Conservation (phyloP, 306 rosid species). For the Citrullus mucosospermus region DNA sequence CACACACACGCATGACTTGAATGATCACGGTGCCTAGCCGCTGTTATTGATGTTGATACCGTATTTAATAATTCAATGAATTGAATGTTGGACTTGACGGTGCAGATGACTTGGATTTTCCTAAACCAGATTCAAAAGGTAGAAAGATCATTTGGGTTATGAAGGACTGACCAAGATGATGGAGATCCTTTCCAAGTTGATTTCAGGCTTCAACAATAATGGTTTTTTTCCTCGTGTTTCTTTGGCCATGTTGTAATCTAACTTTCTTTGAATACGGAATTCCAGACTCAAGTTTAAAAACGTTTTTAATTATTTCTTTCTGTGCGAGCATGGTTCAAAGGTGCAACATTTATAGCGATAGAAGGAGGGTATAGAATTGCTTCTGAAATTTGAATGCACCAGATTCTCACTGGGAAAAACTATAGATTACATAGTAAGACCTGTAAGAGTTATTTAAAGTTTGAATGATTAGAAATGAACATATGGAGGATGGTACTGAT, state of each 20-base stretch:
- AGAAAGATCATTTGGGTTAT: constrained; percentile 33
- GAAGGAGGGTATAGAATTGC: background rate
- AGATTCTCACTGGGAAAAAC: background rate
- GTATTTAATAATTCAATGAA: background rate
- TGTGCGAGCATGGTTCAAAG: background rate
- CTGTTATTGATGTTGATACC: background rate
- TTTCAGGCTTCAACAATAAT: background rate
- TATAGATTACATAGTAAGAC: background rate
- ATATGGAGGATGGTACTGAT: background rate
- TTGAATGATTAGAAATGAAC: background rate
- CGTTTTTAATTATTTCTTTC: background rate
- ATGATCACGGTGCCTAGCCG: background rate
- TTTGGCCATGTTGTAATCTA: background rate
- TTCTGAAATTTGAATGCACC: background rate
- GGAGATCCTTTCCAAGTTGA: background rate
- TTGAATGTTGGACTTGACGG: constrained; percentile 9
- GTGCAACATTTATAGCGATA: background rate
- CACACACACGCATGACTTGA: no score
- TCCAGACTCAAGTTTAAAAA: background rate
- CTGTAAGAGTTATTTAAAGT: background rate
- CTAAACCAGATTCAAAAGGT: constrained; percentile 80
- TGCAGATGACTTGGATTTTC: constrained; percentile 98
- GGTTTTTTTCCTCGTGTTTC: background rate
- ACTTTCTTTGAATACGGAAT: background rate
- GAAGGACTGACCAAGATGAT: background rate